phyloP scores from a whole-genome alignment of 108 stramenopile species.

The Cylindrotheca closterium region DNA sequence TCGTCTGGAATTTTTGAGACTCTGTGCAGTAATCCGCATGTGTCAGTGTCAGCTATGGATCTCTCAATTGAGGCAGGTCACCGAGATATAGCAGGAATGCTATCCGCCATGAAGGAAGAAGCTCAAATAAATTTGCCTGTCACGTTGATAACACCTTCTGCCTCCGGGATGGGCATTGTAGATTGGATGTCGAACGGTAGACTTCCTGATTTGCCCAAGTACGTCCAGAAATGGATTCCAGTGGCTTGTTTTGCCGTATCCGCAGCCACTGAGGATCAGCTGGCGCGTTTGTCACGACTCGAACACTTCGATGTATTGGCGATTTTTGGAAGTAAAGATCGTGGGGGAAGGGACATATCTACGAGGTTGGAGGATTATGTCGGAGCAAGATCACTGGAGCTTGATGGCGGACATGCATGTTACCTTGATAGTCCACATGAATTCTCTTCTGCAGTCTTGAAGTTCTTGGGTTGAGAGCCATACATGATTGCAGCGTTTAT shows the following conservation, averaged over 20 bases:
- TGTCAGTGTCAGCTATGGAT: constrained; percentile 58
- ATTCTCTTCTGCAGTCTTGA: constrained; percentile 45
- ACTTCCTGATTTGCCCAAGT: constrained; percentile 14
- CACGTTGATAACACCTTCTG: constrained; percentile 70
- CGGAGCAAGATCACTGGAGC: constrained; percentile 47
- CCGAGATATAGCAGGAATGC: constrained; percentile 28
- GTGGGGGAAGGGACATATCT: constrained; percentile 41
- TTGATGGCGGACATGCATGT: constrained; percentile 67
- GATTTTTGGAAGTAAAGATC: constrained; percentile 67
- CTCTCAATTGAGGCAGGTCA: constrained; percentile 47
- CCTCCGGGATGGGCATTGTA: constrained; percentile 67
- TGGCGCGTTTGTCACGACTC: not conserved
- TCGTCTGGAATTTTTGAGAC: constrained; percentile 49
- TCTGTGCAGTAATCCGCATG: constrained; percentile 38
- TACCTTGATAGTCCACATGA: constrained; percentile 71
- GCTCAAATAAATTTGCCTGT: constrained; percentile 28
- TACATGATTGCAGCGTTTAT: too few relatives aligned
- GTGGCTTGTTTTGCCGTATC: constrained; percentile 54
- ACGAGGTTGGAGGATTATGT: constrained; percentile 34
- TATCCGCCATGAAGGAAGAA: constrained; percentile 29
- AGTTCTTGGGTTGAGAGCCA: too few relatives aligned
- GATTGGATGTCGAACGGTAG: constrained; percentile 32
- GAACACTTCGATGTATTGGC: constrained; percentile 34
- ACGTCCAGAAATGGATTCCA: constrained; percentile 65
- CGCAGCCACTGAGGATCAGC: constrained; percentile 3